Conservation (phyloP, 768 basidiomycete genomes). For the Mycena albidolilacea region DNA sequence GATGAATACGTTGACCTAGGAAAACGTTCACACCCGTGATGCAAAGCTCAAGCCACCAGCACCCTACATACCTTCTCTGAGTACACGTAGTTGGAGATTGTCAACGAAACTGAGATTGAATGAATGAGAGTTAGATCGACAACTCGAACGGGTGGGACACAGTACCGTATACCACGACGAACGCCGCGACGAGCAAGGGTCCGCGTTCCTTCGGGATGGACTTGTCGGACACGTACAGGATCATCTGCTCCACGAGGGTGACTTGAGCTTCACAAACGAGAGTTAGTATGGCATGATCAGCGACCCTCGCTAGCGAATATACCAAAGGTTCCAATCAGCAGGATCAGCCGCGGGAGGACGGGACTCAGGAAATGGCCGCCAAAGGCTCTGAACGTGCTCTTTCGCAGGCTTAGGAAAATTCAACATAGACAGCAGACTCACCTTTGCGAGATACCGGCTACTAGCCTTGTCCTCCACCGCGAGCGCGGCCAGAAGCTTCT, state of each 20-base stretch:
- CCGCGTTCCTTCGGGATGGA: conserved; percentile 31
- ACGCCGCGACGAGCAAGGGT: conserved; percentile 10
- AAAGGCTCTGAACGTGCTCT: conserved; percentile 24
- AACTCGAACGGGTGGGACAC: too few relatives aligned
- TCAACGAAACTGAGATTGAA: neutral
- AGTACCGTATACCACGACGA: conserved; percentile 25
- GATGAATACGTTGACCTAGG: conserved; percentile 25
- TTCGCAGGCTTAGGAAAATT: neutral
- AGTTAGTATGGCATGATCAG: neutral
- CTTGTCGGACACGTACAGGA: conserved; percentile 26
- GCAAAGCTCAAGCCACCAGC: neutral
- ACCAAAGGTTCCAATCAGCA: conserved; percentile 19
- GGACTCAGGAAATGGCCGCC: conserved; percentile 16
- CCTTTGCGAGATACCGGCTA: conserved; percentile 14
- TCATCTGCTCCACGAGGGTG: conserved; percentile 32
- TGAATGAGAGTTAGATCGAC: neutral
- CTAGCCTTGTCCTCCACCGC: conserved; percentile 17
- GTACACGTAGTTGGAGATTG: conserved; percentile 21
- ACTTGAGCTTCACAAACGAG: conserved; percentile 15
- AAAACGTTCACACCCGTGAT: neutral
- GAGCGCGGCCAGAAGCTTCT: conserved; percentile 25
- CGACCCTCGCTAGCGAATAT: neutral
- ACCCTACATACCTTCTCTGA: conserved; percentile 4
- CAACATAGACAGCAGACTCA: neutral
- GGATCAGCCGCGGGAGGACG: conserved; percentile 17